A percentile compares a stretch with the other conserved stretches of the same genome.
Evolutionary conservation across 129 eudicot species (phyloP).

Genomic region (Centrapalus pauciflorus): DNA sequence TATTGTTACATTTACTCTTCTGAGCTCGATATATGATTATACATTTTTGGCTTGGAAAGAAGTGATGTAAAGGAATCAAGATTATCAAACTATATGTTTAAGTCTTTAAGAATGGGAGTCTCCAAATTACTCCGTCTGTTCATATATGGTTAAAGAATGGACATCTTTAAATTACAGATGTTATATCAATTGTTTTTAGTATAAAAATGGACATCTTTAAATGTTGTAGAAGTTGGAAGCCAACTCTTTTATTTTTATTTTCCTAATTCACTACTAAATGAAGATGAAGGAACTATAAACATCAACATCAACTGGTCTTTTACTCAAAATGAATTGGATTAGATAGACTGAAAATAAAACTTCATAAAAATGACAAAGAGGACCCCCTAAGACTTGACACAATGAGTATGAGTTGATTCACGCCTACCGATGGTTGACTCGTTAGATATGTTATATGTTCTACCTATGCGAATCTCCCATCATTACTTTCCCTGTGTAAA

Average conservation of each 20-base stretch:
- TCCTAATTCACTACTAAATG: neutral
- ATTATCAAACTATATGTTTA: neutral
- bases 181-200: neutral
- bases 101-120: no score
- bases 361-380: neutral
- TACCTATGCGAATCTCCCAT: neutral
- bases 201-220: neutral
- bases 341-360: neutral
- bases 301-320: neutral
- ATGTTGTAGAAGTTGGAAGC: neutral
- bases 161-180: neutral
- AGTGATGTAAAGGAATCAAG: neutral
- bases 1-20: neutral
- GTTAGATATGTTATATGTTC: neutral
- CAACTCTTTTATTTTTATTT: no score
- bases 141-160: no score
- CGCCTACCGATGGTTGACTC: neutral
- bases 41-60: neutral
- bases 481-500: neutral
- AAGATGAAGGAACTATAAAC: neutral
- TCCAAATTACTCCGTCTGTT: no score
- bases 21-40: conserved; percentile 7
- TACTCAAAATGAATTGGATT: neutral
- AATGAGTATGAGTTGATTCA: neutral
- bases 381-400: neutral